These are phyloP conservation scores for Cordyceps tenuipes DNA, from an alignment of 2,329 filamentous ascomycete genomes.

Conservation along the genomic window DNA sequence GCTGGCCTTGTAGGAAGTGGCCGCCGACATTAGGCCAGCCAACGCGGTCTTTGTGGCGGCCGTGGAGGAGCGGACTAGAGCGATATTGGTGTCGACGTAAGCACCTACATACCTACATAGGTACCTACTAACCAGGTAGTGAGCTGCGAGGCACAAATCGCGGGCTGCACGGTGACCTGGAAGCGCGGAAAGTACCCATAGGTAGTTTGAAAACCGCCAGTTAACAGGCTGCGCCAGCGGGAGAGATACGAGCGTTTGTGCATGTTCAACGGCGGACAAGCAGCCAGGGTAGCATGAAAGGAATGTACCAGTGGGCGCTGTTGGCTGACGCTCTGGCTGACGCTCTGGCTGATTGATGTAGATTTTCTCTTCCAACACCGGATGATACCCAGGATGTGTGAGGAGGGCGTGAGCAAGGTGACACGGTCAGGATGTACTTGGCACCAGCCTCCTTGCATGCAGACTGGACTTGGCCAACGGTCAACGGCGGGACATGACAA, in stretches of 20 bases:
- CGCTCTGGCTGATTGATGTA: background rate
- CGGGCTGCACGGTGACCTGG: background rate
- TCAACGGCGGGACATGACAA: background rate
- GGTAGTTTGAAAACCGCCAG: background rate
- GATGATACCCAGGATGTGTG: too few species aligned
- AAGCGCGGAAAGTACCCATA: background rate
- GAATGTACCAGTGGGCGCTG: background rate
- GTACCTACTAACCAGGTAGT: too few species aligned
- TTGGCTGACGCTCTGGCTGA: background rate
- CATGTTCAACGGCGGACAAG: background rate
- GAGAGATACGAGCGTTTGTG: background rate
- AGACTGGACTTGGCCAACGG: background rate
- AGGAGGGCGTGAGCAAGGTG: background rate
- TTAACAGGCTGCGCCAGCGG: background rate
- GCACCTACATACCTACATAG: too few species aligned
- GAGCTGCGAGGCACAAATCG: background rate
- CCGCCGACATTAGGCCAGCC: background rate
- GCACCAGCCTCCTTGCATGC: background rate
- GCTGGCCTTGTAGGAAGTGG: background rate
- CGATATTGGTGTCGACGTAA: background rate
- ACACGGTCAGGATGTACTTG: background rate
- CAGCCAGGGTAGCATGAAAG: background rate
- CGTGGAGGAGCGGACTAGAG: background rate
- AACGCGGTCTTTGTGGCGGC: conserved; percentile 1
- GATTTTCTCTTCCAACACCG: background rate